Percentiles rank a stretch among this genome's conserved stretches.
Conservation (phyloP, 495 filamentous ascomycete species). For the Beverwykella pulmonaria region DNA sequence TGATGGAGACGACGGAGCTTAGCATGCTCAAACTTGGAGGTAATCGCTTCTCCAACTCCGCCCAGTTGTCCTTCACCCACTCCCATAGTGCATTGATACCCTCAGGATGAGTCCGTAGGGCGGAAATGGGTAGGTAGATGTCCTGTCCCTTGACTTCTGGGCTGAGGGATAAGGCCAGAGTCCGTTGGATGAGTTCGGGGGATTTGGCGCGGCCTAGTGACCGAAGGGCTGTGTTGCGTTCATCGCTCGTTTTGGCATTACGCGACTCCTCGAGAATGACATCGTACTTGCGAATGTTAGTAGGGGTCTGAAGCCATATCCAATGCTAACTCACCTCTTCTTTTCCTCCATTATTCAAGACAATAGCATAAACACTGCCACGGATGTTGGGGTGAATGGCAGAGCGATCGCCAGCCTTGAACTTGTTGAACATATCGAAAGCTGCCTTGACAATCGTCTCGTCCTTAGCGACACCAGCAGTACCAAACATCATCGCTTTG, state of each 20-base stretch:
- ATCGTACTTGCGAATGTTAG: conserved; percentile 62
- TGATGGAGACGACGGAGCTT: conserved; percentile 79
- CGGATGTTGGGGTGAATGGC: conserved; percentile 76
- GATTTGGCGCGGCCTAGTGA: conserved; percentile 77
- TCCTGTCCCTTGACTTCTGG: conserved; percentile 94
- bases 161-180: conserved; percentile 72
- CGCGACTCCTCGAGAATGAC: conserved; percentile 79
- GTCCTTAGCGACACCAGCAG: conserved; percentile 68
- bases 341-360: conserved; percentile 70
- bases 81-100: conserved; percentile 80
- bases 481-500: conserved; percentile 69
- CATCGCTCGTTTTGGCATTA: conserved; percentile 83
- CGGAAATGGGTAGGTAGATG: conserved; percentile 83
- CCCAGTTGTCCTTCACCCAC: conserved; percentile 90
- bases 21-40: conserved; percentile 84
- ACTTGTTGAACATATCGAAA: conserved; percentile 74
- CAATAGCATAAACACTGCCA: conserved; percentile 70
- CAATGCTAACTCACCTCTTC: conserved; percentile 60
- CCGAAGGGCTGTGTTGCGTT: conserved; percentile 93
- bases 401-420: conserved; percentile 64
- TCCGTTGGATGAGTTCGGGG: conserved; percentile 77
- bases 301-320: background rate
- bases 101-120: conserved; percentile 72
- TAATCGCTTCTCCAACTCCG: conserved; percentile 71
- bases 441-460: conserved; percentile 62